Evolutionary conservation across 345 rosid genomes (phyloP).

Genomic region (Corchorus capsularis): DNA sequence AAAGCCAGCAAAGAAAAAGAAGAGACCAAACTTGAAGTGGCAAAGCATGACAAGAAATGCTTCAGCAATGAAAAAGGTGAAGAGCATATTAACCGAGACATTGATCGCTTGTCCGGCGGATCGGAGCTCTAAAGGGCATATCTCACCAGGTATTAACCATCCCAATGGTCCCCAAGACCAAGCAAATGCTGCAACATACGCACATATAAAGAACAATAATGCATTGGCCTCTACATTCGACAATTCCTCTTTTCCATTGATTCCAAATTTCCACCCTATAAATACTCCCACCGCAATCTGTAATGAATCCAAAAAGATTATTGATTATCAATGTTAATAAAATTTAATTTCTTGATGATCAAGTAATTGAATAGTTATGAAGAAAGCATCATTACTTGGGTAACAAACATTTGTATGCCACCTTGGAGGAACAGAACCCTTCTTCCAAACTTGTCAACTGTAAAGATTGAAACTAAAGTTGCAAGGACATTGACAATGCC

Average conservation of each 20-base stretch:
- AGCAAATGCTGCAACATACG: slow-evolving; percentile 49
- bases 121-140: slow-evolving; percentile 43
- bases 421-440: no score
- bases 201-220: slow-evolving; percentile 34
- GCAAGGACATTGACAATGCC: no score
- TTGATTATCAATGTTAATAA: no score
- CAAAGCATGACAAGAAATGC: slow-evolving; percentile 53
- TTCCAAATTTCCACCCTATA: not conserved
- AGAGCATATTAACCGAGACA: slow-evolving; percentile 55
- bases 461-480: no score
- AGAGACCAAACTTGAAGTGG: slow-evolving; percentile 48
- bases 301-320: not conserved
- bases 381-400: no score
- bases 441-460: no score
- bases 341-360: no score
- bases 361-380: no score
- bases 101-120: slow-evolving; percentile 53
- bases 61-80: slow-evolving; percentile 57
- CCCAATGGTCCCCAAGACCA: slow-evolving; percentile 71
- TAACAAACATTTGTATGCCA: no score
- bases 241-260: slow-evolving; percentile 26
- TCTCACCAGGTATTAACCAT: slow-evolving; percentile 58
- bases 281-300: slow-evolving; percentile 18
- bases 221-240: slow-evolving; percentile 26
- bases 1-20: slow-evolving; percentile 46